Conservation (phyloP, 176 grass and related monocot species). For the Hyparrhenia diplandra region DNA sequence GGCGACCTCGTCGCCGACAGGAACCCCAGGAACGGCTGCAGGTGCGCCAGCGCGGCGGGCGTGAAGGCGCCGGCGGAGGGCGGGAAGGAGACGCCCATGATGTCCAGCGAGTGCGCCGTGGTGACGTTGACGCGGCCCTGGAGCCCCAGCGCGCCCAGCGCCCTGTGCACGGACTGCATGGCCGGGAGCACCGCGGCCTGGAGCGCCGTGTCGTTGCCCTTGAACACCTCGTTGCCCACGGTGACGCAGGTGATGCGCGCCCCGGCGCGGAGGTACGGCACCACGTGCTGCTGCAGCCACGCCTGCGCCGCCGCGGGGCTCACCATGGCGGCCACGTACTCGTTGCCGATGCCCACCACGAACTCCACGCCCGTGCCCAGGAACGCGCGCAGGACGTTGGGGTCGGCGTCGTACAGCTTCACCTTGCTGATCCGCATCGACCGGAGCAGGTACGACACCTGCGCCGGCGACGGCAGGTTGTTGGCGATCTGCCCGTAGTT, state of each 20-base stretch:
- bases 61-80: constrained; percentile 62
- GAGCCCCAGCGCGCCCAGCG: constrained; percentile 37
- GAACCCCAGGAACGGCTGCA: constrained; percentile 53
- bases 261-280: constrained; percentile 34
- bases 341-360: constrained; percentile 63
- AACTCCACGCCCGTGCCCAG: constrained; percentile 63
- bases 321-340: constrained; percentile 41
- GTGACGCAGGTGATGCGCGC: constrained; percentile 71
- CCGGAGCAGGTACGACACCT: constrained; percentile 53
- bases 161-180: constrained; percentile 56
- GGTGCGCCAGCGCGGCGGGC: constrained; percentile 23
- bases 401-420: constrained; percentile 73
- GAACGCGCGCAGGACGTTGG: constrained; percentile 57
- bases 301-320: constrained; percentile 38
- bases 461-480: constrained; percentile 50
- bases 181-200: constrained; percentile 52
- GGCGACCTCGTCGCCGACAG: constrained; percentile 47
- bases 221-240: constrained; percentile 74
- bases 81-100: constrained; percentile 59
- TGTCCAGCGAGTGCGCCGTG: constrained; percentile 64
- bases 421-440: constrained; percentile 61
- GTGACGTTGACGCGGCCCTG: constrained; percentile 49
- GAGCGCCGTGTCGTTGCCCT: constrained; percentile 38
- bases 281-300: constrained; percentile 51
- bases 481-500: constrained; percentile 82